Evolutionary conservation across 805 yeast genomes (phyloP), one percentile per base, ranked within the genome.

Genomic region (Kodamaea jinghongensis): DNA sequence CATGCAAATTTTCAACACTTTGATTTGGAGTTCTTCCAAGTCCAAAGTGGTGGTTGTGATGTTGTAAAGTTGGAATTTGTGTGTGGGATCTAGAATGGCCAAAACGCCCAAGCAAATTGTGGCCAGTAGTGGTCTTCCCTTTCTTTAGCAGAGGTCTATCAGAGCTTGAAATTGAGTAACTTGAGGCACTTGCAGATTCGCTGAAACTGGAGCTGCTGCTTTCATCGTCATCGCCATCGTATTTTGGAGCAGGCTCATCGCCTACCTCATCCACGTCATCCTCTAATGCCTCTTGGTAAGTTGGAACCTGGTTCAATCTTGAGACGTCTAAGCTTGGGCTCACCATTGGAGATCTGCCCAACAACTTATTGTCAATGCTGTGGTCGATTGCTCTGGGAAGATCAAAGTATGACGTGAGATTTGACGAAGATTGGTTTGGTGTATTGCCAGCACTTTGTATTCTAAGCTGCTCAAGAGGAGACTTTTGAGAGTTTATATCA

Each of bases 221-320:
- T 8, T 31, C 34, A 22, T 15, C 23, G 11, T 17, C 33, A 17
- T 35, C 42, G 16, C 34, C 40, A 6, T 34, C 42, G 38, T 56
- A 56, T 20, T 23, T 30, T 6, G 61, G 61, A 6, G 61, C 59
- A 10, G 45, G 46, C 16, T 33, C 45, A 6, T 30, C 36, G 9
- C 28, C 17, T 5, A 28, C 40, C 7, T 46, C 51, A 14, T 57
- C 65, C 9, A 59, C 67, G 34, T 67, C 68, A 10, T 62, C 67
- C 25, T 65, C 69, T 7, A 65, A 44, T 1, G 73, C 75, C 40
- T 65, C 63, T 4, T 56, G 58, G 42, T 69, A 69, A 27, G 70
- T 56, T 0, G 75, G 75, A 5, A 68, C 63, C 35, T 51, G 50
- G 43, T 55, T 56, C 12, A 65, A 49, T 23, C 31, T 26, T n/a